phyloP scores from a whole-genome alignment of 345 rosid species.

The Murraya koenigii region DNA sequence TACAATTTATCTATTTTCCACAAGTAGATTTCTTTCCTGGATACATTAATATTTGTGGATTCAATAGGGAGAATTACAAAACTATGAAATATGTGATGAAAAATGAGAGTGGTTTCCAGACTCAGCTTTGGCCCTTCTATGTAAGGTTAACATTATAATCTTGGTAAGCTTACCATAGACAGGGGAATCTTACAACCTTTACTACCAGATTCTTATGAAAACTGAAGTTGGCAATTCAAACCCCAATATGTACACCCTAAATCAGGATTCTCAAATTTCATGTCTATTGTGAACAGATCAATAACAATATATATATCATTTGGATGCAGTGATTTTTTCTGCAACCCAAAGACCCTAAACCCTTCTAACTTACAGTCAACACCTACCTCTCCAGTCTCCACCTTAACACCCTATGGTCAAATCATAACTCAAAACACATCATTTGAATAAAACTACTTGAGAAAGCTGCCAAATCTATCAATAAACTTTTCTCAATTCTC shows the following conservation, averaged over 20 bases:
- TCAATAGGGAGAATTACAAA: neutral
- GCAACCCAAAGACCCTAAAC: neutral
- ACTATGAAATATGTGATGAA: neutral
- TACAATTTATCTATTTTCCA: neutral
- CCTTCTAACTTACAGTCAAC: neutral
- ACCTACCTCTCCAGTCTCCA: neutral
- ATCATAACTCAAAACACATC: conserved; percentile 9
- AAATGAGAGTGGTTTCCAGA: neutral
- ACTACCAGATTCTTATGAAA: neutral
- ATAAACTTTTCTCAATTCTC: neutral
- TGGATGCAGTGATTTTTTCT: neutral
- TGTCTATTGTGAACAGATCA: neutral
- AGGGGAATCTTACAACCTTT: neutral
- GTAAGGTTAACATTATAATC: neutral
- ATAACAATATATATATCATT: neutral
- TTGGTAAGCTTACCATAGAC: neutral
- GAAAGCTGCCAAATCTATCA: neutral
- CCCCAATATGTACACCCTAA: neutral
- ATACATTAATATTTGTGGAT: neutral
- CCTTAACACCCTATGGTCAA: neutral
- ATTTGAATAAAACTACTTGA: neutral
- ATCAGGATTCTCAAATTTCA: neutral
- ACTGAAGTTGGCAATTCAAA: neutral
- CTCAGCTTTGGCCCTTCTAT: neutral
- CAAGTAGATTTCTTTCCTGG: neutral